Conservation (phyloP, 495 filamentous ascomycete species). For the Tuber brumale region DNA sequence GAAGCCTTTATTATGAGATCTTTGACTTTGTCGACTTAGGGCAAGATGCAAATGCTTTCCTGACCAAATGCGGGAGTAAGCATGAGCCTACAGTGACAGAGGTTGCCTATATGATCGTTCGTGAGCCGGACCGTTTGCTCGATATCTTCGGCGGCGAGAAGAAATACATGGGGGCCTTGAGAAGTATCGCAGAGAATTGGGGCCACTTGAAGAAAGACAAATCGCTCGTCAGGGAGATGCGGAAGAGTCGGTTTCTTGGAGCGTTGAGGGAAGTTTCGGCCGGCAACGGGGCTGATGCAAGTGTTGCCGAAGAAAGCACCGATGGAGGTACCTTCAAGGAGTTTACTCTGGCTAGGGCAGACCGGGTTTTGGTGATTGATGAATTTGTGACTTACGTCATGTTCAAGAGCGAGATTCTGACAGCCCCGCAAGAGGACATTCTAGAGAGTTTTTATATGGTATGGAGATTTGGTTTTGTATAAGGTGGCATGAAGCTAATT, state of each 20-base stretch:
- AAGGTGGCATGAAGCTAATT: constrained; percentile 9
- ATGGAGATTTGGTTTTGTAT: constrained; percentile 5
- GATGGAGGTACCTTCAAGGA: constrained; percentile 65
- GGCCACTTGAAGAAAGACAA: constrained; percentile 67
- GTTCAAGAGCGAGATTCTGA: constrained; percentile 73
- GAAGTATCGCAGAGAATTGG: constrained; percentile 65
- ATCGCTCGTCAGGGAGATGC: constrained; percentile 67
- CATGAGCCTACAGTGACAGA: constrained; percentile 79
- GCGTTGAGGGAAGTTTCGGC: constrained; percentile 67
- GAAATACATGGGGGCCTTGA: constrained; percentile 75
- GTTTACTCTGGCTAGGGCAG: constrained; percentile 64
- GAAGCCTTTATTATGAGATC: constrained; percentile 71
- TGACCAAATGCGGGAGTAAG: constrained; percentile 80
- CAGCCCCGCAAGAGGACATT: constrained; percentile 77
- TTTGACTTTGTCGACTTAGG: constrained; percentile 97
- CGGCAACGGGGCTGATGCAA: constrained; percentile 41
- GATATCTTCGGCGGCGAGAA: constrained; percentile 70
- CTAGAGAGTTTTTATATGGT: constrained; percentile 75
- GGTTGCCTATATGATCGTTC: constrained; percentile 68
- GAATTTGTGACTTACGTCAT: constrained; percentile 76
- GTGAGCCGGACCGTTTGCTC: constrained; percentile 71
- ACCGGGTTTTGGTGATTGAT: constrained; percentile 71
- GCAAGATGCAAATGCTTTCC: constrained; percentile 74
- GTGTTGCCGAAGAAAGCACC: constrained; percentile 52
- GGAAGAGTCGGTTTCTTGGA: constrained; percentile 65